Evolutionary conservation across 148 eudicot species (phyloP), one percentile per base, ranked within the genome.

Genomic region (Tetragonia tetragonoides): DNA sequence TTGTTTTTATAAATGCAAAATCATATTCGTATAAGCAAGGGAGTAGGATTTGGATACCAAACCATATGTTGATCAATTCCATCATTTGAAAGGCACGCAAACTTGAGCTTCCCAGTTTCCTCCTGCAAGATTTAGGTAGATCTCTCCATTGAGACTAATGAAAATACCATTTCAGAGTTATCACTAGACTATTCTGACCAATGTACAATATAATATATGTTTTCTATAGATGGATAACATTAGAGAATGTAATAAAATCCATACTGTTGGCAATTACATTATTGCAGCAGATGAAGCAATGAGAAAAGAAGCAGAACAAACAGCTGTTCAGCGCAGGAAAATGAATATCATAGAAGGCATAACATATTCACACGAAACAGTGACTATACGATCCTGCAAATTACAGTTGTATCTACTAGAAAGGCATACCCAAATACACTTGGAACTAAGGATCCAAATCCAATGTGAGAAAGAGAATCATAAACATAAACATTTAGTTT

Each of bases 11-110:
- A 82, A 20, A 68, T 2, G 42, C 3, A 24, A 59, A 28, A 64
- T n/a, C 11, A 66, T 4, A 49, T 20, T 44, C 41, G 54, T 66
- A 40, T 28, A 39, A 66, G 34, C 49, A 70, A 79, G 23, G 80
- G 57, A 84, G 78, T 74, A 63, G 81, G 84, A 86, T 73, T 78
- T 49, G 60, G 75, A 85, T 95, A 95, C 99, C 99, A 95, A 84
- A 93, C 77, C 99, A 95, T 95, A 88, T 93, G 97, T 76, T 88
- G 85, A 77, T 95, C 92, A 73, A 75, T 75, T 72, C 89, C 88
- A 84, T 95, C 99, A 89, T 95, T 89, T 68, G 94, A 89, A 81
- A 86, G 84, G 79, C 93, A 89, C 71, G 66, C 77, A 79, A 95
- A 95, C 85, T 79, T 91, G 66, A 95, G 85, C 70, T 74, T 86